These are phyloP conservation scores for Coemansia sp. DNA, from an alignment of 371 early-diverging fungal genomes.

Conservation along the genomic window DNA sequence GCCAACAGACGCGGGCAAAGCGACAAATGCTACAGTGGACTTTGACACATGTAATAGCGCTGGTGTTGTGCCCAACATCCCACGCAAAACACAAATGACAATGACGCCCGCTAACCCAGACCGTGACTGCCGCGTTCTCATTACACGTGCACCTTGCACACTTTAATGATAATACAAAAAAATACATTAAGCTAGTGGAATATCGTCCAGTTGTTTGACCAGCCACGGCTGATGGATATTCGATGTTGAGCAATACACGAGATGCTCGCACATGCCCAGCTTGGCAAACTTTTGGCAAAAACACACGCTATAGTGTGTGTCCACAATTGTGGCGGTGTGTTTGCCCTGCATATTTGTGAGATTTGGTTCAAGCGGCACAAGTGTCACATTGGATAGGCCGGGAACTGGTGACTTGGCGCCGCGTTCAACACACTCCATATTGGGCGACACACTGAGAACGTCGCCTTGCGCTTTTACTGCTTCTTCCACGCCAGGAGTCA, in stretches of 20 bases:
- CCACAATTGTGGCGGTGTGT: conserved; percentile 7
- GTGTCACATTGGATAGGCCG: neutral
- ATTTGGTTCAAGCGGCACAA: neutral
- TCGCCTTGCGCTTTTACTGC: neutral
- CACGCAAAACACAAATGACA: conserved; percentile 32
- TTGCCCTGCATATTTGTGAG: neutral
- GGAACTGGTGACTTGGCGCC: neutral
- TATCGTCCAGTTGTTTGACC: conserved; percentile 8
- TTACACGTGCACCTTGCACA: conserved; percentile 1
- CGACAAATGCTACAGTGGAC: neutral
- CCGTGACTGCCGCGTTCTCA: conserved; percentile 35
- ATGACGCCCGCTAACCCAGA: conserved; percentile 35
- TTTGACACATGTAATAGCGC: neutral
- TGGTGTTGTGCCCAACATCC: conserved; percentile 23
- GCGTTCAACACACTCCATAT: neutral
- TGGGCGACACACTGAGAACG: too few species aligned
- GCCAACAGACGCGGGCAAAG: neutral
- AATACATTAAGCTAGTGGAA: conserved; percentile 12
- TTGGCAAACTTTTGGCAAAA: conserved; percentile 21
- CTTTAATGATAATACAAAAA: neutral
- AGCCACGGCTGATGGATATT: conserved; percentile 36
- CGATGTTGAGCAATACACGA: conserved; percentile 25
- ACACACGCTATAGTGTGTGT: conserved; percentile 22
- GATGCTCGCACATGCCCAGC: conserved; percentile 22
- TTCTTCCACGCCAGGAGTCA: conserved; percentile 19